These are phyloP conservation scores for Neonectria hederae DNA, from an alignment of 2,329 filamentous ascomycete genomes.

Conservation along the genomic window DNA sequence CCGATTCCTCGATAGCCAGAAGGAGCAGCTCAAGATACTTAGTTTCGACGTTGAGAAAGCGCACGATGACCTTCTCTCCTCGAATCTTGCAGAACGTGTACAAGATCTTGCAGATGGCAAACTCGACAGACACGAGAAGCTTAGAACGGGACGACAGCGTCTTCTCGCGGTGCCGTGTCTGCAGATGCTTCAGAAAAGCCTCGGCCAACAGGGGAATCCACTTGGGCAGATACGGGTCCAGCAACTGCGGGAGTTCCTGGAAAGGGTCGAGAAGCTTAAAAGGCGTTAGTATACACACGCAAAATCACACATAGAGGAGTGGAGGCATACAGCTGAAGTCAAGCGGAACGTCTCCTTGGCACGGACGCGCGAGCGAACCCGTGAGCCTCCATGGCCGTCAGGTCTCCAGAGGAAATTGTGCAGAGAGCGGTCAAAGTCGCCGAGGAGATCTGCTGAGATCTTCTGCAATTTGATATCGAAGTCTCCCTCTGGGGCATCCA, in stretches of 20 bases:
- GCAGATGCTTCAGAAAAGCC: constrained; percentile 76
- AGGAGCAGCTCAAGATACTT: constrained; percentile 84
- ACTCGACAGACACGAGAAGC: constrained; percentile 65
- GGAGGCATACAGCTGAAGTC: constrained; percentile 54
- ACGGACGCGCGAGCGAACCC: constrained; percentile 60
- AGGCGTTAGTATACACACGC: not conserved
- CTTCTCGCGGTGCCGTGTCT: constrained; percentile 54
- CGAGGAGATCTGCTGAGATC: constrained; percentile 66
- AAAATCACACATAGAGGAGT: constrained; percentile 7
- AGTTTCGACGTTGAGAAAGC: constrained; percentile 91
- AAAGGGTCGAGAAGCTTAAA: constrained; percentile 79
- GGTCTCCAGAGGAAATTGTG: constrained; percentile 62
- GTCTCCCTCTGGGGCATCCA: constrained; percentile 71
- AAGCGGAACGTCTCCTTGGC: constrained; percentile 59
- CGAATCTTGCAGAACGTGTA: constrained; percentile 96
- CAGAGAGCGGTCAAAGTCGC: constrained; percentile 65
- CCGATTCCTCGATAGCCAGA: constrained; percentile 73
- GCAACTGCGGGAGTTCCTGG: constrained; percentile 92
- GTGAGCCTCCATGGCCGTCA: constrained; percentile 53
- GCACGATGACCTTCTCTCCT: constrained; percentile 89
- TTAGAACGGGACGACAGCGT: constrained; percentile 45
- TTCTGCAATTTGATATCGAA: constrained; percentile 70
- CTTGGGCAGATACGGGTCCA: constrained; percentile 82
- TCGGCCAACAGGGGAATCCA: constrained; percentile 80
- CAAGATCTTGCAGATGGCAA: constrained; percentile 80